Percentiles rank a stretch among this genome's conserved stretches.
Evolutionary conservation across 345 rosid species (phyloP).

Genomic region (Pseudoturritis turrita): DNA sequence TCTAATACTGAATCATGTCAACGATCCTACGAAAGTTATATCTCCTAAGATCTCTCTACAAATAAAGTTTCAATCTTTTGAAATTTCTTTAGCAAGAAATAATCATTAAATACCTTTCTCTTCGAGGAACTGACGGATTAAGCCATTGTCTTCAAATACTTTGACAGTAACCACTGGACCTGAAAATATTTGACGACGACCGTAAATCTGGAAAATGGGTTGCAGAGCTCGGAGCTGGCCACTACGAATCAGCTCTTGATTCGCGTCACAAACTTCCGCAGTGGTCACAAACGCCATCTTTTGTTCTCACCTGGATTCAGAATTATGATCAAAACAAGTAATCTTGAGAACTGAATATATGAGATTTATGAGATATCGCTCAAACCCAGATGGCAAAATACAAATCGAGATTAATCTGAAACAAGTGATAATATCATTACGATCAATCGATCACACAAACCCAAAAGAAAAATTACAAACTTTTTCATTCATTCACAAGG

Average conservation of each 20-base stretch:
- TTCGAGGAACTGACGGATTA: constrained; percentile 76
- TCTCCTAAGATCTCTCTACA: background rate
- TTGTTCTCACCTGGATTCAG: constrained; percentile 11
- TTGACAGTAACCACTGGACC: constrained; percentile 77
- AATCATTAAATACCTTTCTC: constrained; percentile 42
- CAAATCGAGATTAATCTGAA: background rate
- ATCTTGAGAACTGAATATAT: background rate
- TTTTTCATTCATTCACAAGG: background rate
- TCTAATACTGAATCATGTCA: background rate
- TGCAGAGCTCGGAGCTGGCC: constrained; percentile 83
- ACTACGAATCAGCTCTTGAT: constrained; percentile 63
- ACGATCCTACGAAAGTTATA: background rate
- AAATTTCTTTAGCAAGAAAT: background rate
- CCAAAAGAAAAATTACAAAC: background rate
- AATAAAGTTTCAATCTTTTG: background rate
- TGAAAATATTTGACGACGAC: constrained; percentile 72
- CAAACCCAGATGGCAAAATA: background rate
- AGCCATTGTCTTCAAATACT: constrained; percentile 79
- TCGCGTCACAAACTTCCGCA: constrained; percentile 85
- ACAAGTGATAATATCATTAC: background rate
- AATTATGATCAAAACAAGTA: constrained; percentile 10
- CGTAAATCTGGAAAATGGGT: constrained; percentile 67
- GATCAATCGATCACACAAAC: background rate
- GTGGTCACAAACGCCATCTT: constrained; percentile 77
- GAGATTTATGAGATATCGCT: background rate